phyloP scores from a whole-genome alignment of 306 rosid species.

The Dryas alaskensis region DNA sequence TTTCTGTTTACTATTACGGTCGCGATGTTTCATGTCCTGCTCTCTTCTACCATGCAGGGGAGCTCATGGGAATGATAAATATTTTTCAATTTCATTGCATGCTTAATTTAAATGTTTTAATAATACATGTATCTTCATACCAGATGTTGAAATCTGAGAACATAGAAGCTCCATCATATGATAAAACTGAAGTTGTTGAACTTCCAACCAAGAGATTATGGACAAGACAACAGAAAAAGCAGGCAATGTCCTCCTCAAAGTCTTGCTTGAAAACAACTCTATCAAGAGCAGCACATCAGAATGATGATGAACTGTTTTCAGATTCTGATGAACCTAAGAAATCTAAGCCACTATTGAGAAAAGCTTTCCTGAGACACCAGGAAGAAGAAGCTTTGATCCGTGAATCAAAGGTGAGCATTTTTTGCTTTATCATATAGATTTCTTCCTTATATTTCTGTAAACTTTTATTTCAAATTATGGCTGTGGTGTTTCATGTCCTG shows the following conservation, averaged over 20 bases:
- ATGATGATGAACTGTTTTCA: not conserved
- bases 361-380: not conserved
- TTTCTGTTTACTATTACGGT: not conserved
- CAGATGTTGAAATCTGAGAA: not conserved
- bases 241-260: not conserved
- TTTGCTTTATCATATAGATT: not conserved
- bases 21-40: not conserved
- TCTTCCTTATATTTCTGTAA: not conserved
- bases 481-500: not conserved
- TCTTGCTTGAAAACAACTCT: not conserved
- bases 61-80: not conserved
- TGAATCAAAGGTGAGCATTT: not conserved
- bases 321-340: not conserved
- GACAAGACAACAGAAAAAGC: conserved; percentile 2
- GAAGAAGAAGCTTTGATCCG: not conserved
- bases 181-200: not conserved
- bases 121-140: not conserved
- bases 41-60: not conserved
- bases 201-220: conserved; percentile 6
- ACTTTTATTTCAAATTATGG: not conserved
- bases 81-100: not conserved
- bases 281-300: not conserved
- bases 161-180: not conserved
- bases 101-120: not conserved
- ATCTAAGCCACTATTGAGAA: not conserved